Conservation (phyloP, 108 stramenopile species). For the Conticribra weissflogii region DNA sequence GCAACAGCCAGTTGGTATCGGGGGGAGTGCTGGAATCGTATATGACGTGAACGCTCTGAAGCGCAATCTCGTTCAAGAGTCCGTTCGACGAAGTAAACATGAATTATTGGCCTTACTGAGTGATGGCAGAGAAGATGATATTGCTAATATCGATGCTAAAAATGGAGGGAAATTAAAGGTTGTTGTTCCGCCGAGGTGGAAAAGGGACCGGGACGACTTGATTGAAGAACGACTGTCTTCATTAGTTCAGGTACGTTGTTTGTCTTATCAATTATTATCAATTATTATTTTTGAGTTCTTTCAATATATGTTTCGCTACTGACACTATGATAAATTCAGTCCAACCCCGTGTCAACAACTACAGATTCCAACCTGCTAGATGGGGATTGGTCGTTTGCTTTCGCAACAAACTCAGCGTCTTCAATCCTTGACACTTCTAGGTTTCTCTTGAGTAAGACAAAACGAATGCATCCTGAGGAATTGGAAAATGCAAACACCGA, state of each 20-base stretch:
- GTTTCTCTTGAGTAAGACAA: slow-evolving; percentile 55
- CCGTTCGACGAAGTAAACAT: slow-evolving; percentile 54
- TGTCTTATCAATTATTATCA: not conserved
- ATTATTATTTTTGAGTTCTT: too few relatives aligned
- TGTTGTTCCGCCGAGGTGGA: slow-evolving; percentile 23
- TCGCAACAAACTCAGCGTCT: slow-evolving; percentile 54
- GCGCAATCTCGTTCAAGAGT: slow-evolving; percentile 68
- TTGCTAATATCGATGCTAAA: not conserved
- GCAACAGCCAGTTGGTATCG: slow-evolving; percentile 54
- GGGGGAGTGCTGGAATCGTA: slow-evolving; percentile 54
- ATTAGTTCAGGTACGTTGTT: slow-evolving; percentile 53
- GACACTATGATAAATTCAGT: slow-evolving; percentile 4
- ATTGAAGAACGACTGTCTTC: slow-evolving; percentile 64
- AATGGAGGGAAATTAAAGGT: slow-evolving; percentile 2
- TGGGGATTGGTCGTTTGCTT: slow-evolving; percentile 66
- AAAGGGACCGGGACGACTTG: slow-evolving; percentile 47
- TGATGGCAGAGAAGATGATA: slow-evolving; percentile 39
- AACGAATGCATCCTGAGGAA: slow-evolving; percentile 21
- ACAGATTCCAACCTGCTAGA: slow-evolving; percentile 74
- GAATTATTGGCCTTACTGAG: slow-evolving; percentile 56
- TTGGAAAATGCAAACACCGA: not conserved
- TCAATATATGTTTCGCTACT: not conserved
- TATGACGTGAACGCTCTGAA: slow-evolving; percentile 67
- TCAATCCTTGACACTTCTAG: slow-evolving; percentile 51
- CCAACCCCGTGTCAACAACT: slow-evolving; percentile 67